phyloP scores from a whole-genome alignment of 495 filamentous ascomycete species.

The Penicillium riverlandense region DNA sequence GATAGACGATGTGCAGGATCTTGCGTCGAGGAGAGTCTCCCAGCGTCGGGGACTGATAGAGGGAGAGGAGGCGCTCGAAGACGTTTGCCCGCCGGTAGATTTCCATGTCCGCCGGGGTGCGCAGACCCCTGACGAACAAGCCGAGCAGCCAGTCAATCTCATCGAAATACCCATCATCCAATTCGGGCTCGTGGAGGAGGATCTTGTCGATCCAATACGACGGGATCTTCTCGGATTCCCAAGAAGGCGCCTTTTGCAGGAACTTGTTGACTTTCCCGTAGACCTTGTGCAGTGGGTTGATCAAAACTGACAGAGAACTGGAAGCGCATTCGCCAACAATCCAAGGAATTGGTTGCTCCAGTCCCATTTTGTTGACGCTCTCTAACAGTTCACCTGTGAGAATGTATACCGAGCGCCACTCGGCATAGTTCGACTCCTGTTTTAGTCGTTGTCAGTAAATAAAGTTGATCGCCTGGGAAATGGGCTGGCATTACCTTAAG shows the following conservation, averaged over 20 bases:
- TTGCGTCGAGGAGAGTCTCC: slow-evolving; percentile 52
- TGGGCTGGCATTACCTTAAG: slow-evolving; percentile 41
- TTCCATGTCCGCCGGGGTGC: slow-evolving; percentile 62
- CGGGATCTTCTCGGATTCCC: slow-evolving; percentile 68
- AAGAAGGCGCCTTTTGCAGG: slow-evolving; percentile 65
- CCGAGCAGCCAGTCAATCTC: slow-evolving; percentile 77
- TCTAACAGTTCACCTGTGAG: slow-evolving; percentile 73
- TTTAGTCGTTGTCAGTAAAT: slow-evolving; percentile 3
- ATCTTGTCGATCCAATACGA: slow-evolving; percentile 65
- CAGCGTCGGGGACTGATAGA: slow-evolving; percentile 62
- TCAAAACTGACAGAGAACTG: slow-evolving; percentile 57
- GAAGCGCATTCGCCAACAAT: slow-evolving; percentile 68
- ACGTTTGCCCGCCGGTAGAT: slow-evolving; percentile 75
- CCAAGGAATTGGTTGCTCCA: slow-evolving; percentile 57
- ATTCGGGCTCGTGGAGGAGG: slow-evolving; percentile 58
- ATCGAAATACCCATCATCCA: slow-evolving; percentile 66
- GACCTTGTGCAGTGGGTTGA: slow-evolving; percentile 71
- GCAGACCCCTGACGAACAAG: slow-evolving; percentile 64
- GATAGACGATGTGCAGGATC: slow-evolving; percentile 66
- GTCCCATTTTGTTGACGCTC: slow-evolving; percentile 50
- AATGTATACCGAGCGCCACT: slow-evolving; percentile 68
- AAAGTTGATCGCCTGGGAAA: background rate
- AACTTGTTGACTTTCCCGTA: slow-evolving; percentile 85
- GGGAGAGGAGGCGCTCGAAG: slow-evolving; percentile 68
- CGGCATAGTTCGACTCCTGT: slow-evolving; percentile 58